A percentile compares a stretch with the other conserved stretches of the same genome.
phyloP scores from a whole-genome alignment of 2,329 filamentous ascomycete species.

The Neonectria sp. region DNA sequence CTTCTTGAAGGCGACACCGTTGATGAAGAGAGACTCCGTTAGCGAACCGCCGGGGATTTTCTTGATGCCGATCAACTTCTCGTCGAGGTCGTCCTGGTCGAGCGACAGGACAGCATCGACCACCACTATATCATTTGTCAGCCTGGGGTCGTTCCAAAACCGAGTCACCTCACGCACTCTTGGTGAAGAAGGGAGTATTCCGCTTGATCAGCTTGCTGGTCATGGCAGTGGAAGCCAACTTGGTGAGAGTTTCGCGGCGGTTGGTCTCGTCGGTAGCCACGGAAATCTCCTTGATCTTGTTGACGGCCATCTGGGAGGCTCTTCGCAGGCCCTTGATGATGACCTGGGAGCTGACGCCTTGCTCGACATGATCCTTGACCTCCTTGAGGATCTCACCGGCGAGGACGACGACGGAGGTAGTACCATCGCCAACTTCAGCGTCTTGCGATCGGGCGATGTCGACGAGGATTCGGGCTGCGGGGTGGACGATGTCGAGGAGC shows the following conservation, averaged over 20 bases:
- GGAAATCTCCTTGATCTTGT: constrained; percentile 99
- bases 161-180: constrained; percentile 73
- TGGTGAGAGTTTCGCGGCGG: constrained; percentile 88
- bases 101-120: constrained; percentile 96
- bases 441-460: constrained; percentile 99
- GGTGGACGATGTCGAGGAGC: constrained; percentile 98
- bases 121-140: constrained; percentile 78
- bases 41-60: constrained; percentile 97
- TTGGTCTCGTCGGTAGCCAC: constrained; percentile 87
- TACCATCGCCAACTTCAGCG: constrained; percentile 98
- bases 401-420: constrained; percentile 95
- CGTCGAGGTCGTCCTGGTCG: constrained; percentile 97
- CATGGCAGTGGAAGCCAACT: constrained; percentile 96
- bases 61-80: constrained; percentile 98
- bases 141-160: constrained; percentile 35
- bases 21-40: constrained; percentile 96
- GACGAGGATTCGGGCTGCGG: constrained; percentile 95
- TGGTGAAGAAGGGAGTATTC: constrained; percentile 97
- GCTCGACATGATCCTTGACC: constrained; percentile 95
- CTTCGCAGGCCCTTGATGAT: constrained; percentile 97
- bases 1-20: constrained; percentile 99
- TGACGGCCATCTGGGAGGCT: constrained; percentile 91
- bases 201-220: constrained; percentile 99
- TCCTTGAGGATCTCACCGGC: constrained; percentile 99
- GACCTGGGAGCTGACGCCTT: constrained; percentile 96